phyloP scores from a whole-genome alignment of 805 yeast species.

The Kurtzmaniella fragi region DNA sequence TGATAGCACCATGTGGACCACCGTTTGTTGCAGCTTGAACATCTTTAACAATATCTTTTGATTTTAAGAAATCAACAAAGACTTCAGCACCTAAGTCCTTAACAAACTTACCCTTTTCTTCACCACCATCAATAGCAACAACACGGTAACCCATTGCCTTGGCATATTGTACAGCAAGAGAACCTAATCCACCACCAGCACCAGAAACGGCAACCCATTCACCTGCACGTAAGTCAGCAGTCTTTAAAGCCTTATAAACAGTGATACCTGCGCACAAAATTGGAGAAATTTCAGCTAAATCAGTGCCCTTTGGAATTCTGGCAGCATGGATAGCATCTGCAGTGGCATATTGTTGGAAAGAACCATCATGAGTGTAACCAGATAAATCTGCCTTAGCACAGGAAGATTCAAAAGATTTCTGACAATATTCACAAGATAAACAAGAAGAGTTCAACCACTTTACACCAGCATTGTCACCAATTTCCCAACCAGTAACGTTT shows the following conservation, averaged over 20 bases:
- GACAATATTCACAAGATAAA: slow-evolving; percentile 38
- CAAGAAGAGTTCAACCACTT: slow-evolving; percentile 46
- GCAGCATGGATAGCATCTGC: slow-evolving; percentile 65
- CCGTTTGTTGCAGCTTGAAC: slow-evolving; percentile 46
- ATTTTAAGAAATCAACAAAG: slow-evolving; percentile 50
- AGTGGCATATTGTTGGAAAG: slow-evolving; percentile 63
- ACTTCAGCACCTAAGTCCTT: slow-evolving; percentile 59
- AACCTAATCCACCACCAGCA: slow-evolving; percentile 80
- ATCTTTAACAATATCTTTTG: slow-evolving; percentile 47
- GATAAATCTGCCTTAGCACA: slow-evolving; percentile 66
- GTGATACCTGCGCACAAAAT: slow-evolving; percentile 66
- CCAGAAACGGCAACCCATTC: slow-evolving; percentile 75
- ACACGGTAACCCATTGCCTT: slow-evolving; percentile 68
- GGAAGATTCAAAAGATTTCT: slow-evolving; percentile 40
- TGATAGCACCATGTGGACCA: slow-evolving; percentile 52
- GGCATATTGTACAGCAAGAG: slow-evolving; percentile 72
- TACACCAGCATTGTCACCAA: slow-evolving; percentile 41
- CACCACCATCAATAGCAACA: slow-evolving; percentile 72
- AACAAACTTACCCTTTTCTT: slow-evolving; percentile 55
- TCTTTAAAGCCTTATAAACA: slow-evolving; percentile 62
- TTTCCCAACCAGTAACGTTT: slow-evolving; percentile 38
- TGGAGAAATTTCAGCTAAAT: slow-evolving; percentile 54
- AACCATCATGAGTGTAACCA: slow-evolving; percentile 72
- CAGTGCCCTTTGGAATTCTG: slow-evolving; percentile 49
- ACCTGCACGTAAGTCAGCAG: slow-evolving; percentile 55